These are phyloP conservation scores for Dactylellina parvicollis DNA, from an alignment of 2,329 filamentous ascomycete genomes.

Conservation along the genomic window DNA sequence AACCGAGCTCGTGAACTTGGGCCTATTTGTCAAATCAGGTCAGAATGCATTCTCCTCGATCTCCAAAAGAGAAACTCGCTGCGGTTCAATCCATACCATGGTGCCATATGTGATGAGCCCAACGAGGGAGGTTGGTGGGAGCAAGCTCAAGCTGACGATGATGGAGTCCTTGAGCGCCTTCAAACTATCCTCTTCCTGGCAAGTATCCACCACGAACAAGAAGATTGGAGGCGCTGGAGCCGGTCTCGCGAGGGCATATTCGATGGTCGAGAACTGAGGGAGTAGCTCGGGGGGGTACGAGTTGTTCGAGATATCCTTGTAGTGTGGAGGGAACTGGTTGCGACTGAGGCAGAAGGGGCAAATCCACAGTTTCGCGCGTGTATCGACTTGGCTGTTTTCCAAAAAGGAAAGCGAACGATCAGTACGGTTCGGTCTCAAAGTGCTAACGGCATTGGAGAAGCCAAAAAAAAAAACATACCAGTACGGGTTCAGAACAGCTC, in stretches of 20 bases:
- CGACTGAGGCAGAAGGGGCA: conserved; percentile 87
- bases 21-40: conserved; percentile 66
- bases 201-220: conserved; percentile 86
- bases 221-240: conserved; percentile 89
- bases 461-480: conserved; percentile 70
- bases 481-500: conserved; percentile 95
- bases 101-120: conserved; percentile 89
- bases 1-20: conserved; percentile 97
- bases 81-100: conserved; percentile 77
- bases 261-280: conserved; percentile 85
- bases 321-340: conserved; percentile 83
- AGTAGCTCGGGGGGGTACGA: conserved; percentile 85
- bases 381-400: conserved; percentile 76
- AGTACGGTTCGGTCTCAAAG: background rate
- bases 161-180: conserved; percentile 85
- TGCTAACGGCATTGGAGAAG: background rate
- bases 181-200: conserved; percentile 86
- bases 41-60: background rate
- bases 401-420: background rate
- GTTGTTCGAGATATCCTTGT: conserved; percentile 87
- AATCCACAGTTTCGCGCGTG: conserved; percentile 84
- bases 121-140: conserved; percentile 82
- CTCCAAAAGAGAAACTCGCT: background rate
- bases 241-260: conserved; percentile 81
- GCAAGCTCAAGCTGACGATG: conserved; percentile 82